Base-by-base conservation (phyloP, 805 yeast species). In the Kodamaea hsintzibuensis region DNA sequence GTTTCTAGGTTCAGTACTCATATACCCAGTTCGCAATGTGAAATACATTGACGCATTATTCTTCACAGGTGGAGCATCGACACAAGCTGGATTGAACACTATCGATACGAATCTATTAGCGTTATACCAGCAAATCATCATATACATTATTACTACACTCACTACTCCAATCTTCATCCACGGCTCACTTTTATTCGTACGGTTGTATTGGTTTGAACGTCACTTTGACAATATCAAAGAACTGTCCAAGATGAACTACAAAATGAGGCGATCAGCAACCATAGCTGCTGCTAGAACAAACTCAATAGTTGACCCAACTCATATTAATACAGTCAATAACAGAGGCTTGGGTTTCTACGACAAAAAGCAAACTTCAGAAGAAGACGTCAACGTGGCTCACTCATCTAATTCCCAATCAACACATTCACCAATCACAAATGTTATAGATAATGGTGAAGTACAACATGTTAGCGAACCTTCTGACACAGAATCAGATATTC, bases 61-160 rank as follows among this genome's bases (percentile, higher is more conserved):
- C 67, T 73, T 89, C 52, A 80, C 91, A 0, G 74, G 85, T 9
- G 93, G 96, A 9, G 84, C 95, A 0, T 72, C 86, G 1, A 91
- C 98, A 1, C 97, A 93, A 65, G 96, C 97, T 0, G 99, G 99
- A 0, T 72, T 95, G 52, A 91, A 91, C 66, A 87, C 97, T 0
- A 76, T 89, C 19, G 83, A 91, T 61, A 58, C 86, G 39, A 90
- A 90, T 65, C 69, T 74, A 0, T 59, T 92, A 53, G 70, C 78
- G 0, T 67, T 88, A 45, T 93, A 86, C 71, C 99, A 95, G 69
- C 98, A 93, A 65, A 80, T 91, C 13, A 75, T 81, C 8, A 69
- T 93, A 2, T 90, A 86, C 65, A 58, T 89, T 10, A 55, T 83
- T 2, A 72, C 92, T 27, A 76, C 83, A 57, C 60, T 91, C 17